Evolutionary conservation across 2,329 filamentous ascomycete genomes (phyloP), one percentile per base, ranked within the genome.

Genomic region (Sporothrix phasma): DNA sequence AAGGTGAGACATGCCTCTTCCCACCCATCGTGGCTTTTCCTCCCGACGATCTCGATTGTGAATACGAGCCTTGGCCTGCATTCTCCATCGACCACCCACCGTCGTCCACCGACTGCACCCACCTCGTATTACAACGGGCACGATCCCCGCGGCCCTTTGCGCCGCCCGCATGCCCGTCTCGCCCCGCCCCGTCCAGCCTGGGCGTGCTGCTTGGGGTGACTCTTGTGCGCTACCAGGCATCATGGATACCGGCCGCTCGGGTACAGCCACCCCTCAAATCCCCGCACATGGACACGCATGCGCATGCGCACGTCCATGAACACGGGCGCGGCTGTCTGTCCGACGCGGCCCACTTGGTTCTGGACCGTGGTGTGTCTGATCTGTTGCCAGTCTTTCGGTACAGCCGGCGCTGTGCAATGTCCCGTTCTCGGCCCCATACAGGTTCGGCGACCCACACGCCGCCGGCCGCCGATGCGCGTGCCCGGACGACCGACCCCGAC

Each of bases 361-460:
- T 72, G 39, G 69, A 69, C 31, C 63, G 64, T 22, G 43, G 62
- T 29, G 70, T 34, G 5, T 17, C 29, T 17, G 47, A 53, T 34
- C 45, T 47, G 43, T 77, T 77, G 13, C 73, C 76, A 53, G 73
- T 74, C 22, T 73, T 82, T 49, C 66, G 75, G 43, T 81, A 79
- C 69, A 75, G 75, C 17, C 76, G 77, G 17, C 76, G 76, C 31
- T 81, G 62, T 19, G 79, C 61, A n/a, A 3, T 22, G 37, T 11
- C 43, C 45, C 4, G 51, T 15, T 63, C 51, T 31, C 41, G 24
- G n/a, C 15, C 39, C n/a, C n/a, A 26, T 13, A 53, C 11, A 5
- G 7, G 31, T 10, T 13, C 10, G 22, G 17, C 34, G 1, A 24
- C 47, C 47, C 1, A 15, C 37, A 3, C 26, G 34, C 4, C 49